These are phyloP conservation scores for Phytophthora pseudosyringae DNA, from an alignment of 352 stramenopile species.

Conservation along the genomic window DNA sequence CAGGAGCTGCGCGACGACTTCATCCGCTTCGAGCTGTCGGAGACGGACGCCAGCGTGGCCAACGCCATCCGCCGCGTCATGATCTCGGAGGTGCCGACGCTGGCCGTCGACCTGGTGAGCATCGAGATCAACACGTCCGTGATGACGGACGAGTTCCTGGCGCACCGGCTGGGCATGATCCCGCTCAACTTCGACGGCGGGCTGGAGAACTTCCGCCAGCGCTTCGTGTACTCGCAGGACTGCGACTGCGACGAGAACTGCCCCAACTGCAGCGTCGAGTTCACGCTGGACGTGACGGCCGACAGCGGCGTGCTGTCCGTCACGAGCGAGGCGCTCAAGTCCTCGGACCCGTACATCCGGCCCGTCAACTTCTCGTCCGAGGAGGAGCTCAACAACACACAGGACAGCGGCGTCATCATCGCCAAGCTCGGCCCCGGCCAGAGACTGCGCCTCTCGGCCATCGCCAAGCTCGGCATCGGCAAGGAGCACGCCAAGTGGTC, in stretches of 20 bases:
- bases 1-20: conserved; percentile 95
- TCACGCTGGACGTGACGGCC: conserved; percentile 94
- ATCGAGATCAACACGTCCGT: conserved; percentile 98
- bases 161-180: conserved; percentile 97
- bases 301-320: conserved; percentile 75
- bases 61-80: conserved; percentile 98
- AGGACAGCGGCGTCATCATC: conserved; percentile 96
- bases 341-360: conserved; percentile 85
- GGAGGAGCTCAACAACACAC: conserved; percentile 93
- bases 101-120: conserved; percentile 99
- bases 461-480: conserved; percentile 94
- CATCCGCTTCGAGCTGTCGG: conserved; percentile 97
- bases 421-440: conserved; percentile 96
- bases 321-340: conserved; percentile 83
- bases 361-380: conserved; percentile 89
- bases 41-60: conserved; percentile 96
- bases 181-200: conserved; percentile 91
- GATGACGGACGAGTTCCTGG: conserved; percentile 99
- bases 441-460: conserved; percentile 94
- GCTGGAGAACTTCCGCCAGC: conserved; percentile 90
- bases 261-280: conserved; percentile 96
- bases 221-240: conserved; percentile 90
- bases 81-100: conserved; percentile 97
- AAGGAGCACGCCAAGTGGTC: conserved; percentile 99
- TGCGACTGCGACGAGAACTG: conserved; percentile 97